A percentile compares a stretch with the other conserved stretches of the same genome.
Conservation (phyloP, 352 stramenopile species). For the Pythium myriotylum region DNA sequence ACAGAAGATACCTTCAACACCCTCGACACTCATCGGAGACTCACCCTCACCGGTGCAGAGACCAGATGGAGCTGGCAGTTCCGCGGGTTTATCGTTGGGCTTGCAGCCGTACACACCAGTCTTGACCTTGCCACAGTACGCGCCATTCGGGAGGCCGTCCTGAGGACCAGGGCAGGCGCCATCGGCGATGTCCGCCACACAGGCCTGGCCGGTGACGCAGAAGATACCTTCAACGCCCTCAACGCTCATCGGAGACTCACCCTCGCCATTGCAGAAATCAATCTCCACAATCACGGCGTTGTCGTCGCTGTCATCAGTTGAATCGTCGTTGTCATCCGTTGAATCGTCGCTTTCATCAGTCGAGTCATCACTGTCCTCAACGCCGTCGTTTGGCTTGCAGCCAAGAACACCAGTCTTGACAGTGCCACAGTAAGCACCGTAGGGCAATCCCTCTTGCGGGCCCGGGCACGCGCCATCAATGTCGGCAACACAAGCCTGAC, state of each 20-base stretch:
- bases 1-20: conserved; percentile 26
- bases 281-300: no score
- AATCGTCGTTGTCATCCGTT: no score
- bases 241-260: conserved; percentile 20
- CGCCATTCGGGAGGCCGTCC: conserved; percentile 12
- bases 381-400: conserved; percentile 30
- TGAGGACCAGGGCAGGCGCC: conserved; percentile 18
- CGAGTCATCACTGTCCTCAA: no score
- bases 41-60: conserved; percentile 15
- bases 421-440: conserved; percentile 16
- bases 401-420: conserved; percentile 19
- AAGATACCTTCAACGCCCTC: conserved; percentile 13
- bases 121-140: conserved; percentile 22
- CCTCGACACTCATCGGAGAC: conserved; percentile 20
- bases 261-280: conserved; percentile 3
- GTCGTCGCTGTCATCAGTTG: no score
- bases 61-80: no score
- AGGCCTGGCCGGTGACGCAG: conserved; percentile 17
- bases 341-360: conserved; percentile 29
- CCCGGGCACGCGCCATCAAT: conserved; percentile 18
- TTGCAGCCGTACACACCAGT: conserved; percentile 22
- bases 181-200: conserved; percentile 11
- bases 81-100: no score
- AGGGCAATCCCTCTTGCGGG: conserved; percentile 10
- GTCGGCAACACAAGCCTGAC: conserved; percentile 14